Conservation (phyloP, 2,329 filamentous ascomycete species). For the Sporothrix phasma region DNA sequence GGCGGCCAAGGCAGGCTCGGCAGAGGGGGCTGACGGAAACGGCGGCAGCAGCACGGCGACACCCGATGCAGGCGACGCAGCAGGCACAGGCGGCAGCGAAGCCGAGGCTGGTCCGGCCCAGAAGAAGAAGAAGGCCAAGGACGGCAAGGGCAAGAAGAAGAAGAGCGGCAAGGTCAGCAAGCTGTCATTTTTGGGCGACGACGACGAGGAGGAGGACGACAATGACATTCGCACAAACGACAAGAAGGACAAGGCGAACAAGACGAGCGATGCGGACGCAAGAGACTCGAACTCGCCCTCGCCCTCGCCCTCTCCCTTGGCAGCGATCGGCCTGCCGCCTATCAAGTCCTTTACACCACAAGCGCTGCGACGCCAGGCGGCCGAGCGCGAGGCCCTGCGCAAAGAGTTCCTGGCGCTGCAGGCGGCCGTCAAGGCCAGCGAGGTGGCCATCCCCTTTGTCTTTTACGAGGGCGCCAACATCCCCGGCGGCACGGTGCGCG, state of each 20-base stretch:
- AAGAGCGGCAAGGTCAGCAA: slow-evolving; percentile 34
- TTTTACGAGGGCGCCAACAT: slow-evolving; percentile 94
- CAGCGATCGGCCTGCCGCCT: slow-evolving; percentile 48
- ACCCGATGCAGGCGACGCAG: slow-evolving; percentile 19
- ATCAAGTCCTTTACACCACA: slow-evolving; percentile 52
- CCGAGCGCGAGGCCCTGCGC: slow-evolving; percentile 60
- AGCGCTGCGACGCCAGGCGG: slow-evolving; percentile 63
- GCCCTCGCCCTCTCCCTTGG: slow-evolving; percentile 41
- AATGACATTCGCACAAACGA: slow-evolving; percentile 5
- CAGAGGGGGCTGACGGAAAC: slow-evolving; percentile 21
- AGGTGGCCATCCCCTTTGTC: slow-evolving; percentile 86
- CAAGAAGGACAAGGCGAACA: slow-evolving; percentile 17
- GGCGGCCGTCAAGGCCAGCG: slow-evolving; percentile 76
- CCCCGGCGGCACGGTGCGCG: slow-evolving; percentile 69
- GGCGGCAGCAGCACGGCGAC: not conserved
- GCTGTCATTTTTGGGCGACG: slow-evolving; percentile 51
- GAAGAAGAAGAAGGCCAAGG: slow-evolving; percentile 38
- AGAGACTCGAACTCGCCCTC: not conserved
- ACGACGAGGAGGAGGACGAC: slow-evolving; percentile 10
- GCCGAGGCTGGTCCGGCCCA: slow-evolving; percentile 24
- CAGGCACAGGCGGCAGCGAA: slow-evolving; percentile 28
- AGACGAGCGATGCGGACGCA: slow-evolving; percentile 16
- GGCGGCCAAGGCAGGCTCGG: slow-evolving; percentile 31
- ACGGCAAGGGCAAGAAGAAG: slow-evolving; percentile 37
- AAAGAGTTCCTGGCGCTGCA: slow-evolving; percentile 77